Base-by-base conservation (phyloP, 2,329 filamentous ascomycete genomes). In the Colletotrichum spinosum region DNA sequence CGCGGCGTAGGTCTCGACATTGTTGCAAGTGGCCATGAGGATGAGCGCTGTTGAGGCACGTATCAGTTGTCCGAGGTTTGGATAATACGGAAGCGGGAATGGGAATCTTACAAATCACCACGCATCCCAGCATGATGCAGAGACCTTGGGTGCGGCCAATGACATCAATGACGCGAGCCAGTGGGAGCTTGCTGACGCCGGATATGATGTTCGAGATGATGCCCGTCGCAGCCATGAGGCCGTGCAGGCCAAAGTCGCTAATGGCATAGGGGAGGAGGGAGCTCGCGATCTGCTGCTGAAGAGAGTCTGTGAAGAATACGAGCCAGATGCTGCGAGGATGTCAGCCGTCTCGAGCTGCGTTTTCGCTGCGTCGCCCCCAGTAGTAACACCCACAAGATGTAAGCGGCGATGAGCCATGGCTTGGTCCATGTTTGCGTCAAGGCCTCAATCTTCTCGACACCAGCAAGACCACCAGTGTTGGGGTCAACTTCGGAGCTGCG, bases 21-120 rank as follows among this genome's bases (percentile, higher is more conserved):
- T 81, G 6, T 82, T 77, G 71, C 81, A 88, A 0, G 79, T 78
- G n/a, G 88, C 88, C 78, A 87, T 88, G 70, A 90, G 78, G 53
- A 86, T 79, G 67, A 88, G 39, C 5, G 58, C 58, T 60, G 8
- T 80, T 25, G 25, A 77, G 55, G 84, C 74, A 58, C 81, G 77
- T 60, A 71, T 75, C 39, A 79, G 61, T 33, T 3, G 37, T 34
- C 13, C 12, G 10, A n/a, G 12, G 17, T 13, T n/a, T 44, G 42
- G 4, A 12, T 8, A 17, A 42, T 33, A 2, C 6, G 6, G n/a
- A 15, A 34, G 25, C 15, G n/a, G 15, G 8, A 9, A 33, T 25
- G 41, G 33, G 12, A 2, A 8, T 11, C 58, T 11, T 39, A 61
- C 58, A 61, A 12, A 61, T 35, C 2, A 55, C 52, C 4, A 61